Evolutionary conservation across 2,329 filamentous ascomycete species (phyloP), one percentile per base, ranked within the genome.

Genomic region (Lachnellula willkommii): DNA sequence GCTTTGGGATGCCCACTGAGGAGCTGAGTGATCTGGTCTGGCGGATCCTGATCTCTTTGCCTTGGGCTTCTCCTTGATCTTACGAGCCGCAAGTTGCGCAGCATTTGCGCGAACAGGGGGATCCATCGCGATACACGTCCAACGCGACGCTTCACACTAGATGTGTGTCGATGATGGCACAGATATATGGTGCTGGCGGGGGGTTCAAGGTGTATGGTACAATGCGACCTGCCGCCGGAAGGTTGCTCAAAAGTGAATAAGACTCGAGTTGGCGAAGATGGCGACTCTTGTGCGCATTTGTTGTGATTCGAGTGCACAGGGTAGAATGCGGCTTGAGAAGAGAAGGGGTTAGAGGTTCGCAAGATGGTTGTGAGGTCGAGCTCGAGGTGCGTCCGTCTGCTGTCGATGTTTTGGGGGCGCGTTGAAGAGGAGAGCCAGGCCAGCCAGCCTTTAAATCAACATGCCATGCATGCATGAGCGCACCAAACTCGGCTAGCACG

Each of bases 71-170:
- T 56, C 55, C 50, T 66, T 69, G 55, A 70, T 66, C 39, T 59
- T 67, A 50, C 68, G 62, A 1, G 60, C 54, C 26, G 68, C 68
- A 48, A 70, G 50, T 51, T 70, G 68, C 47, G 68, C 68, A 32
- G 68, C 68, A 51, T 64, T 70, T 20, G 66, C 68, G 50, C 65
- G 63, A 53, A 56, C 60, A 42, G 65, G 54, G 9, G 40, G 40
- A 6, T 46, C 42, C 15, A 26, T 47, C 14, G 32, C 50, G 35
- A 37, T 28, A 22, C 28, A 46, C 45, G 42, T 47, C 32, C 22
- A 35, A 15, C 24, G 42, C 37, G 36, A n/a, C 39, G 20, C 39
- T 52, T 43, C 22, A 36, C 50, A 52, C n/a, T n/a, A 28, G n/a
- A 47, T 39, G 12, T 35, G n/a, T 17, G 11, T 32, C 40, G 42